Evolutionary conservation across 1,139 yeast species (phyloP), one percentile per base, ranked within the genome.

Genomic region (Scheffersomyces insectosa): DNA sequence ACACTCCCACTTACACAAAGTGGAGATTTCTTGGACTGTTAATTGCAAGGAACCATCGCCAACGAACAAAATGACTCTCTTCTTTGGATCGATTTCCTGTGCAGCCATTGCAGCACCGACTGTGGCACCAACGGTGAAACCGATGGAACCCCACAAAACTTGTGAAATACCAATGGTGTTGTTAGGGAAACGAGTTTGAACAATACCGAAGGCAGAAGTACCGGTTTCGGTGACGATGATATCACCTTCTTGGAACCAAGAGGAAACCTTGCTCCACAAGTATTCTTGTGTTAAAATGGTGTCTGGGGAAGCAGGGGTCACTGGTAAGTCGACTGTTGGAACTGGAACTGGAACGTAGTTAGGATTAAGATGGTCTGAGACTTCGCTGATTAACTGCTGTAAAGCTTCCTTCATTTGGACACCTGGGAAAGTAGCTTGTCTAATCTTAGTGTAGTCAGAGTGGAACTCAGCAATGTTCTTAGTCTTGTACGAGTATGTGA

Each of bases 141-240:
- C 96, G 65, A 88, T 87, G 38, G 95, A 86, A 46, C 96, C 96
- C 91, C 95, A 88, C 60, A 88, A 75, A 38, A 88, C 95, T 70
- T 88, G 96, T 42, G 95, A 86, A 52, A 88, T 88, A 59, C 95
- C 95, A 52, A 79, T 68, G 37, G 84, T 76, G 63, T 83, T 71
- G 59, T 77, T 70, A 51, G 96, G 95, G 82, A 85, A 88, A 60
- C 80, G 80, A 37, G 93, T 77, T 62, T 83, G 87, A 54, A 85
- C 79, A 53, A 88, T 83, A 70, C 96, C 96, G 62, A 88, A 88
- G 33, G 95, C 88, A 30, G 95, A 84, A 36, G 96, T 88, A 69
- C 96, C 96, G 38, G 96, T 88, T 67, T 88, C 96, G 45, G 93
- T 82, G 56, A 88, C 77, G 54, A 88, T 80, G 47, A 88, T 77